Base-by-base conservation (phyloP, 768 basidiomycete genomes). In the Pisolithus tinctorius region DNA sequence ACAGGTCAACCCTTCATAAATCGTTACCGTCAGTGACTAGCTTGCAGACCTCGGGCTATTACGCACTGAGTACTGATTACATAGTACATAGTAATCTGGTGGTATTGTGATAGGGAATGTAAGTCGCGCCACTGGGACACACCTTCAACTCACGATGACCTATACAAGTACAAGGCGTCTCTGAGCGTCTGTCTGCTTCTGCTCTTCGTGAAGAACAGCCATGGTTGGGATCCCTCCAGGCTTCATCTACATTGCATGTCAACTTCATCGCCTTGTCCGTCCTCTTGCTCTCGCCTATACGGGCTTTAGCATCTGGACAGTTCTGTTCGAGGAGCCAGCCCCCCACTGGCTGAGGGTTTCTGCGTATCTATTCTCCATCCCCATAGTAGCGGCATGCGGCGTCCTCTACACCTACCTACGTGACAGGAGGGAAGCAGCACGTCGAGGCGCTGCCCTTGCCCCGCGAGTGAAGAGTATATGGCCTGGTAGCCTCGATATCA, bases 371-470 rank as follows among this genome's bases (percentile, higher is more conserved):
- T 34, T 56, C 3, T 65, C 69, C 3, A 60, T 71, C 7, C 60
- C 64, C 3, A 25, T 60, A 5, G 58, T 50, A 25, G 40, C 68
- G 3, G 39, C 58, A 3, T 50, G 49, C 10, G 55, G 47, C 20
- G 52, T 57, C 25, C 20, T 75, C 48, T 84, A 81, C 52, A 69
- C 84, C 38, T 53, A 63, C 16, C 80, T 82, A 0, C 68, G 76
- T 0, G 14, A 60, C 4, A 69, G 59, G 14, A 54, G 25, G 66
- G 70, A 53, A 29, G 60, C 37, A 7, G 42, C 38, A 9, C 17
- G 20, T 14, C 52, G 50, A 30, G 49, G 40, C 23, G 6, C 25
- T 23, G 53, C 64, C 13, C 45, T 69, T 10, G 62, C 74, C 4
- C 73, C 72, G 6, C 49, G 20, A 23, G 65, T 72, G 17, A 51